These are phyloP conservation scores for Mikania micrantha DNA, from an alignment of 129 eudicot genomes.

Conservation along the genomic window DNA sequence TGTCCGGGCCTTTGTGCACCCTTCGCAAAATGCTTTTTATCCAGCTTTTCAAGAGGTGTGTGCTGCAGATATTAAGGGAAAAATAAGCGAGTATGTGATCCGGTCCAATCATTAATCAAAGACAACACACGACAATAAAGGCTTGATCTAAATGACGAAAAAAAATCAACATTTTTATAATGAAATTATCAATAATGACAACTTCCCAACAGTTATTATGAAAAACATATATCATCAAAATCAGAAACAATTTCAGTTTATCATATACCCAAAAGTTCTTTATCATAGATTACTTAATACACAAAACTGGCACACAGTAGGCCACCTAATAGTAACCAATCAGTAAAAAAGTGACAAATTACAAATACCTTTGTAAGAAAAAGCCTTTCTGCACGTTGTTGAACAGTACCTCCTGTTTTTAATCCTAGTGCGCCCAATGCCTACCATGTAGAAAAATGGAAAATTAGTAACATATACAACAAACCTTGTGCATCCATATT, in stretches of 20 bases:
- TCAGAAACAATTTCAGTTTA: neutral
- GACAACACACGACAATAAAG: conserved; percentile 28
- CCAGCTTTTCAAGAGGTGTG: conserved; percentile 87
- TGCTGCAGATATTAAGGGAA: conserved; percentile 36
- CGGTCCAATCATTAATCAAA: neutral
- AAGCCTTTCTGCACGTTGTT: conserved; percentile 98
- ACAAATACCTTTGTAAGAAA: conserved; percentile 75
- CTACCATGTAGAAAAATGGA: conserved; percentile 29
- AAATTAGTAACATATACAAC: conserved; percentile 4
- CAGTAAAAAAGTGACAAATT: neutral
- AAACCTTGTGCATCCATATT: neutral
- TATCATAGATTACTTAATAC: neutral
- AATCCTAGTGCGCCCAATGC: conserved; percentile 86
- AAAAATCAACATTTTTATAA: neutral
- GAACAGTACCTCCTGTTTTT: conserved; percentile 91
- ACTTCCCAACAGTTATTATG: neutral
- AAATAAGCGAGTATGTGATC: neutral
- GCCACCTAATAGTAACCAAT: neutral
- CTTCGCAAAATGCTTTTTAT: conserved; percentile 76
- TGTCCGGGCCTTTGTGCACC: conserved; percentile 45
- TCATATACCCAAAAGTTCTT: neutral
- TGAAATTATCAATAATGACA: neutral
- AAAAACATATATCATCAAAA: neutral
- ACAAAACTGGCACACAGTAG: neutral
- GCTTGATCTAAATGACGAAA: conserved; percentile 20